Evolutionary conservation across 1,284 basidiomycete genomes (phyloP).

Genomic region (Melanopsichium pennsylvanicum): DNA sequence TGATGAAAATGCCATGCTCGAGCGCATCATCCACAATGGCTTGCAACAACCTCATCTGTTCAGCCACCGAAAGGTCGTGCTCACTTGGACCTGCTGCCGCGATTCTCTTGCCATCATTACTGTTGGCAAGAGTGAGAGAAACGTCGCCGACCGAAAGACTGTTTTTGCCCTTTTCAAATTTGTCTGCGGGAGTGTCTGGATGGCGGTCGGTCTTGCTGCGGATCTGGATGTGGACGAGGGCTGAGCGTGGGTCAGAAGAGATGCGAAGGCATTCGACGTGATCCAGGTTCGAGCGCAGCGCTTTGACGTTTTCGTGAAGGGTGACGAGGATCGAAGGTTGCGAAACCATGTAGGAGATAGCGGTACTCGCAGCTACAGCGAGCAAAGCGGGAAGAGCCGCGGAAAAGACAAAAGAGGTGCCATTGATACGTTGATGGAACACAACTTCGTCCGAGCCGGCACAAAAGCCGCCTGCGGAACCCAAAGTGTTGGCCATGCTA

Average conservation of each 20-base stretch:
- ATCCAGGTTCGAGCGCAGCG: conserved; percentile 80
- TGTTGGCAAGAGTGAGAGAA: conserved; percentile 27
- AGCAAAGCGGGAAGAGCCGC: conserved; percentile 91
- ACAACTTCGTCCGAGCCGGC: conserved; percentile 85
- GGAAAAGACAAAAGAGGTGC: conserved; percentile 93
- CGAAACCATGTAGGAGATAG: conserved; percentile 75
- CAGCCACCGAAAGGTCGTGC: conserved; percentile 51
- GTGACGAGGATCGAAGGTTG: conserved; percentile 75
- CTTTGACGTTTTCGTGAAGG: conserved; percentile 82
- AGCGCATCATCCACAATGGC: conserved; percentile 57
- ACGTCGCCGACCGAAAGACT: conserved; percentile 39
- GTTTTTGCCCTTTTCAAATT: conserved; percentile 44
- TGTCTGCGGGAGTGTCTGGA: conserved; percentile 50
- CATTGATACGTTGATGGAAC: conserved; percentile 95
- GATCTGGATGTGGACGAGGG: conserved; percentile 86
- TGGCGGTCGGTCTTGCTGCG: conserved; percentile 62
- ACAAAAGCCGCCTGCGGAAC: conserved; percentile 91
- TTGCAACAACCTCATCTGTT: conserved; percentile 56
- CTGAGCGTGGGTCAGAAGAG: conserved; percentile 83
- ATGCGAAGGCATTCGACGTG: conserved; percentile 78
- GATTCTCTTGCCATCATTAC: conserved; percentile 25
- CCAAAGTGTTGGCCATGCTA: conserved; percentile 84
- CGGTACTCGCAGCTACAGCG: conserved; percentile 84
- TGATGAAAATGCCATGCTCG: conserved; percentile 56
- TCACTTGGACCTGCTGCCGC: conserved; percentile 8